Evolutionary conservation across 2,329 filamentous ascomycete genomes (phyloP).

Genomic region (Fusarium xyrophilum): DNA sequence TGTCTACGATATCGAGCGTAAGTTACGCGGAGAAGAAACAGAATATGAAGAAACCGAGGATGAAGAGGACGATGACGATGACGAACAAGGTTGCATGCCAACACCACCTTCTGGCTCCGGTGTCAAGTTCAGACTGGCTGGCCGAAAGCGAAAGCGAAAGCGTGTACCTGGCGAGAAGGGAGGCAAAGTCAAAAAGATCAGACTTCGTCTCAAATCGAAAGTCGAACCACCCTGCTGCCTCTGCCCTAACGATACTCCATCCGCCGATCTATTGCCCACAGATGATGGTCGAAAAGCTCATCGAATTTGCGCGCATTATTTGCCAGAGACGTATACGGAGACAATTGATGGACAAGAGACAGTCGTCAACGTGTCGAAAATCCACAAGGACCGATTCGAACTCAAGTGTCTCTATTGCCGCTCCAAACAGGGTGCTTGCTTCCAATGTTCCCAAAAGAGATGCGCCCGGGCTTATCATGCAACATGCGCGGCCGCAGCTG

Average conservation of each 20-base stretch:
- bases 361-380: constrained; percentile 78
- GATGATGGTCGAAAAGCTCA: constrained; percentile 89
- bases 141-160: constrained; percentile 75
- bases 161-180: constrained; percentile 47
- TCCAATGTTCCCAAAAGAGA: constrained; percentile 95
- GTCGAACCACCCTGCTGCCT: constrained; percentile 84
- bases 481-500: constrained; percentile 90
- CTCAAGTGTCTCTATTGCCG: constrained; percentile 96
- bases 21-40: constrained; percentile 85
- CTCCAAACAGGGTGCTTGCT: constrained; percentile 92
- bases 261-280: constrained; percentile 82
- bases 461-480: constrained; percentile 93
- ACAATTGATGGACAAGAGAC: constrained; percentile 73
- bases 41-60: constrained; percentile 82
- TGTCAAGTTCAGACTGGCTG: constrained; percentile 67
- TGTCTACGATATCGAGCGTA: constrained; percentile 93
- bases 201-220: constrained; percentile 74
- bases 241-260: constrained; percentile 88
- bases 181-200: constrained; percentile 73
- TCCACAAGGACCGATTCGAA: constrained; percentile 85
- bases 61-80: constrained; percentile 71
- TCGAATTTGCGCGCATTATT: constrained; percentile 86
- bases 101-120: constrained; percentile 79
- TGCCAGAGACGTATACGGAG: constrained; percentile 89
- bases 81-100: constrained; percentile 73